A percentile compares a stretch with the other conserved stretches of the same genome.
Evolutionary conservation across 2,329 filamentous ascomycete species (phyloP).

Genomic region (Fusarium pseudograminearum): DNA sequence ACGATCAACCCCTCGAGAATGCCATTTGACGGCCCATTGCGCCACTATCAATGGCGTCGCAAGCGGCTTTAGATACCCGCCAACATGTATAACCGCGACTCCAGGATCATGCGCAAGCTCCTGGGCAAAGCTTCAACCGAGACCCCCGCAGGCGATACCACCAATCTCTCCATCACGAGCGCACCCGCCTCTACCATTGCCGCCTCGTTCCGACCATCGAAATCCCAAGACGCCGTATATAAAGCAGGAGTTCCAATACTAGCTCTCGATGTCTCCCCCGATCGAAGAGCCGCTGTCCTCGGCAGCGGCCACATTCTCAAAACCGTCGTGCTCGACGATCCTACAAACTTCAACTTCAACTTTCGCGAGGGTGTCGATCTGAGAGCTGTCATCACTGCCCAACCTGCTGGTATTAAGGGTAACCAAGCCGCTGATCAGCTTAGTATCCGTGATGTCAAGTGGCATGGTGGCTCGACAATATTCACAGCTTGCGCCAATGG

Average conservation of each 20-base stretch:
- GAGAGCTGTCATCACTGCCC: constrained; percentile 65
- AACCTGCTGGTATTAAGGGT: constrained; percentile 56
- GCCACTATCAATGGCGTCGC: constrained; percentile 51
- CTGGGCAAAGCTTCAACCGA: constrained; percentile 66
- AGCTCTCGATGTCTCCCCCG: constrained; percentile 69
- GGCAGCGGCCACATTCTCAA: constrained; percentile 71
- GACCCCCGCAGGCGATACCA: constrained; percentile 57
- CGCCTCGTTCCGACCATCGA: constrained; percentile 62
- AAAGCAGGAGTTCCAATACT: constrained; percentile 65
- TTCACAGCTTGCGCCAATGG: constrained; percentile 74
- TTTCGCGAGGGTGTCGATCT: constrained; percentile 70
- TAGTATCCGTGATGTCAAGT: constrained; percentile 73
- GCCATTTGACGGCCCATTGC: constrained; percentile 35
- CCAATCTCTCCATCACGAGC: constrained; percentile 58
- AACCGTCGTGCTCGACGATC: constrained; percentile 67
- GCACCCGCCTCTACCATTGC: constrained; percentile 55
- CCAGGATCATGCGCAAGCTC: constrained; percentile 71
- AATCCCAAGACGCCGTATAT: constrained; percentile 68
- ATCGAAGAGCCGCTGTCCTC: constrained; percentile 67
- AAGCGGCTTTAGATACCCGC: constrained; percentile 45
- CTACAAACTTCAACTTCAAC: constrained; percentile 52
- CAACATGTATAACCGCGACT: constrained; percentile 65
- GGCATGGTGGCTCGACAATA: constrained; percentile 66
- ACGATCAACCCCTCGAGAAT: constrained; percentile 21
- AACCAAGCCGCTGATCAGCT: constrained; percentile 66